Percentiles rank a stretch among this genome's conserved stretches.
phyloP scores from a whole-genome alignment of 768 basidiomycete species.

The Daedaleopsis nitida region DNA sequence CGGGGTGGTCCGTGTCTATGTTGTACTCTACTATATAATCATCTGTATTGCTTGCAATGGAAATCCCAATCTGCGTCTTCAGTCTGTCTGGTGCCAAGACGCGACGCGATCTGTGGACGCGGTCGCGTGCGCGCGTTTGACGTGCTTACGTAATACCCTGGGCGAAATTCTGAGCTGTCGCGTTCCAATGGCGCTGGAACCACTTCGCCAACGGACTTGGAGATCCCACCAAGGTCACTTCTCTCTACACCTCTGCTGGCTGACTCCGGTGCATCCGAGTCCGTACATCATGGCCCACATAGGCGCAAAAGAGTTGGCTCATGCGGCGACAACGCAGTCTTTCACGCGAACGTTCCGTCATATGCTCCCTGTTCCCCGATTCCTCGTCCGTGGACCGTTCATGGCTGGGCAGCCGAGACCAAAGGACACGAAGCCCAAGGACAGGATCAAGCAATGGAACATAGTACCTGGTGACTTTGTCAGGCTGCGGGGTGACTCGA shows the following conservation, averaged over 20 bases:
- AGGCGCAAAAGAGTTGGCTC: constrained; percentile 12
- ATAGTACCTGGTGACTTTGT: constrained; percentile 84
- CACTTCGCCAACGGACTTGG: neutral
- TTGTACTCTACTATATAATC: constrained; percentile 17
- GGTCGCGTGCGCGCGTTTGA: constrained; percentile 18
- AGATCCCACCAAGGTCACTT: neutral
- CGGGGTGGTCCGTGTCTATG: constrained; percentile 11
- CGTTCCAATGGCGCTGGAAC: constrained; percentile 10
- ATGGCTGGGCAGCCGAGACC: constrained; percentile 38
- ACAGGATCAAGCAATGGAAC: constrained; percentile 86
- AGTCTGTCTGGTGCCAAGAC: too few relatives aligned
- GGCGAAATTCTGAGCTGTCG: constrained; percentile 19
- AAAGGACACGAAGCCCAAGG: constrained; percentile 61
- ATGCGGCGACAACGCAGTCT: constrained; percentile 30
- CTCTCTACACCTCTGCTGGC: neutral
- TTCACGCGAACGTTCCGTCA: constrained; percentile 72
- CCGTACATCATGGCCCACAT: constrained; percentile 8
- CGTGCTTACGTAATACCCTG: constrained; percentile 9
- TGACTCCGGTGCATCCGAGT: neutral
- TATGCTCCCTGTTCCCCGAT: constrained; percentile 60
- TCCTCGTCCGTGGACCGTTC: constrained; percentile 36
- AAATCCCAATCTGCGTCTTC: neutral
- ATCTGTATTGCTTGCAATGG: neutral
- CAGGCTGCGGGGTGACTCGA: constrained; percentile 65
- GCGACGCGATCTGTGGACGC: constrained; percentile 8